Percentiles rank a stretch among this genome's conserved stretches.
Evolutionary conservation across 2,329 filamentous ascomycete genomes (phyloP).

Genomic region (Pseudogymnoascus sp.): DNA sequence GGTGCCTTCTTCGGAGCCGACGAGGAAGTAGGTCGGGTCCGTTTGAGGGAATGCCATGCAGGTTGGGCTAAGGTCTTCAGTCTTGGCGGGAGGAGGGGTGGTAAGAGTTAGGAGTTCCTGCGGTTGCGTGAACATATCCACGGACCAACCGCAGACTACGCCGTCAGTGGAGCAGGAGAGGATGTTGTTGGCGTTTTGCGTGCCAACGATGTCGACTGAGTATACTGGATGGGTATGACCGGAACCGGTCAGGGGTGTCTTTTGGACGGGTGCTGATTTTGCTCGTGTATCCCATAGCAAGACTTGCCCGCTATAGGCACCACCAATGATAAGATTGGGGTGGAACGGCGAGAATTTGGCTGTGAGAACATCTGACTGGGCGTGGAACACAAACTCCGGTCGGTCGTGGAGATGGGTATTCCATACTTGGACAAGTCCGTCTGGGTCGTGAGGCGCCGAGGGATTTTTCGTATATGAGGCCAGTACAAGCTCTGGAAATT

Average conservation of each 20-base stretch:
- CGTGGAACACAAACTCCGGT: slow-evolving; percentile 93
- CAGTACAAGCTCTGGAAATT: slow-evolving; percentile 86
- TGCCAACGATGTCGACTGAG: slow-evolving; percentile 89
- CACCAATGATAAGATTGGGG: slow-evolving; percentile 90
- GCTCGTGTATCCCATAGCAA: slow-evolving; percentile 94
- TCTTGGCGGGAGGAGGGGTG: slow-evolving; percentile 77
- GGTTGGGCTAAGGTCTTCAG: slow-evolving; percentile 89
- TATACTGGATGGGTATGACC: slow-evolving; percentile 97
- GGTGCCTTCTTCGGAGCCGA: slow-evolving; percentile 91
- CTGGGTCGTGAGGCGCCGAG: slow-evolving; percentile 85
- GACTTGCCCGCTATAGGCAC: slow-evolving; percentile 93
- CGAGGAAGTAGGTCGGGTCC: slow-evolving; percentile 94
- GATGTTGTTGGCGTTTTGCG: slow-evolving; percentile 98
- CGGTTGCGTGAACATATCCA: slow-evolving; percentile 95
- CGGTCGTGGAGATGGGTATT: slow-evolving; percentile 90
- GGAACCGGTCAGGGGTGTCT: slow-evolving; percentile 88
- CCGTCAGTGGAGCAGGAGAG: slow-evolving; percentile 95
- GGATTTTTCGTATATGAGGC: slow-evolving; percentile 97
- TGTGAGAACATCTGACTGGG: slow-evolving; percentile 88
- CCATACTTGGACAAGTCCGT: slow-evolving; percentile 93
- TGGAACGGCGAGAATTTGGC: slow-evolving; percentile 99
- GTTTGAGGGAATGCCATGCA: slow-evolving; percentile 91
- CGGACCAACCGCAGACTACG: slow-evolving; percentile 92
- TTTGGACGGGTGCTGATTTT: slow-evolving; percentile 82
- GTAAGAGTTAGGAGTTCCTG: slow-evolving; percentile 88